phyloP scores from a whole-genome alignment of 1,284 basidiomycete species.

The Sparassis latifolia region DNA sequence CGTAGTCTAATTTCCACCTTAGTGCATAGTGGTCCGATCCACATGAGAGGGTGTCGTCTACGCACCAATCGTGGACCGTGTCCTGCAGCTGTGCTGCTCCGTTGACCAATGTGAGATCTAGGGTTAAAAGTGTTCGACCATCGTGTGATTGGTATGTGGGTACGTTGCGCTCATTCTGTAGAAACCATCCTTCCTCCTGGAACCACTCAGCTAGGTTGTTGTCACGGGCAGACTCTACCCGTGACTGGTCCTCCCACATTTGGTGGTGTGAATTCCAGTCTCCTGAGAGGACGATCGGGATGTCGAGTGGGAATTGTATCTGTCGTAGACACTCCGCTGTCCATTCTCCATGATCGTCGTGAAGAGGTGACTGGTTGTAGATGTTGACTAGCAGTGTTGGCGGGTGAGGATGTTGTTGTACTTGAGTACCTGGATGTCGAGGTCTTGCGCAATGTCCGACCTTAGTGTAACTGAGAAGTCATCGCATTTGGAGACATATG shows the following conservation, averaged over 20 bases:
- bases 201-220: conserved; percentile 1
- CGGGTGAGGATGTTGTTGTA: conserved; percentile 1
- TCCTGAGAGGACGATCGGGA: conserved; percentile 1
- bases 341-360: not conserved
- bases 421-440: conserved; percentile 2
- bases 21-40: conserved; percentile 8
- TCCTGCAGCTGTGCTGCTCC: not conserved
- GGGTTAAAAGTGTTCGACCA: not conserved
- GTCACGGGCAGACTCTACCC: not conserved
- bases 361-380: not conserved
- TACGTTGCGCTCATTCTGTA: not conserved
- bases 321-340: not conserved
- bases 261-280: conserved; percentile 4
- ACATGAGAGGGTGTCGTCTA: not conserved
- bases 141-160: conserved; percentile 3
- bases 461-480: conserved; percentile 2
- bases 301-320: not conserved
- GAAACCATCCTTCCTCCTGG: not conserved
- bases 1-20: conserved; percentile 4
- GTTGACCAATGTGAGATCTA: conserved; percentile 4
- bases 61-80: not conserved
- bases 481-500: not conserved
- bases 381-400: conserved; percentile 1
- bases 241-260: not conserved
- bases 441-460: conserved; percentile 3